phyloP scores from a whole-genome alignment of 768 basidiomycete species.

The Kondoa malvinella region DNA sequence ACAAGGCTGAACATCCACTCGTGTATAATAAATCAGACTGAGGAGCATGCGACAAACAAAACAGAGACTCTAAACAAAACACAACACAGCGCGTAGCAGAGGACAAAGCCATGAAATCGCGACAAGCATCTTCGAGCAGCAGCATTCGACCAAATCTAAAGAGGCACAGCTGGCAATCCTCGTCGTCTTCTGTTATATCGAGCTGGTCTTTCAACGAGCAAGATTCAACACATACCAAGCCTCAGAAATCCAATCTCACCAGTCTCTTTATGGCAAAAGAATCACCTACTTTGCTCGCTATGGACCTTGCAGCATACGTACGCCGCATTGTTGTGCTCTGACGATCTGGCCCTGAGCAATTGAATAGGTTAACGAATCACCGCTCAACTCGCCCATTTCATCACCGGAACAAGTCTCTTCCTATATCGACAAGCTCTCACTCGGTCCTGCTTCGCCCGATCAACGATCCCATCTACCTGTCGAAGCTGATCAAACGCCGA shows the following conservation, averaged over 20 bases:
- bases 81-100: too few species aligned
- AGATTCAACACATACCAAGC: too few species aligned
- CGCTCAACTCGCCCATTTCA: not conserved
- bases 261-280: not conserved
- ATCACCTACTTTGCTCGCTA: not conserved
- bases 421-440: not conserved
- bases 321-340: not conserved
- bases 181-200: not conserved
- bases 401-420: not conserved
- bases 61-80: too few species aligned
- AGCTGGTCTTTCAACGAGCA: too few species aligned
- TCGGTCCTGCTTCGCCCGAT: not conserved
- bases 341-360: too few species aligned
- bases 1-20: too few species aligned
- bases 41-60: too few species aligned
- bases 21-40: too few species aligned
- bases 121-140: not conserved
- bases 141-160: not conserved
- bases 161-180: not conserved
- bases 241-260: too few species aligned
- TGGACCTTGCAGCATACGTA: not conserved
- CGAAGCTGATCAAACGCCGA: not conserved
- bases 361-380: not conserved
- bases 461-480: not conserved
- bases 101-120: not conserved